Evolutionary conservation across 176 grass and related monocot genomes (phyloP).

Genomic region (Bolboschoenus planiculmis): DNA sequence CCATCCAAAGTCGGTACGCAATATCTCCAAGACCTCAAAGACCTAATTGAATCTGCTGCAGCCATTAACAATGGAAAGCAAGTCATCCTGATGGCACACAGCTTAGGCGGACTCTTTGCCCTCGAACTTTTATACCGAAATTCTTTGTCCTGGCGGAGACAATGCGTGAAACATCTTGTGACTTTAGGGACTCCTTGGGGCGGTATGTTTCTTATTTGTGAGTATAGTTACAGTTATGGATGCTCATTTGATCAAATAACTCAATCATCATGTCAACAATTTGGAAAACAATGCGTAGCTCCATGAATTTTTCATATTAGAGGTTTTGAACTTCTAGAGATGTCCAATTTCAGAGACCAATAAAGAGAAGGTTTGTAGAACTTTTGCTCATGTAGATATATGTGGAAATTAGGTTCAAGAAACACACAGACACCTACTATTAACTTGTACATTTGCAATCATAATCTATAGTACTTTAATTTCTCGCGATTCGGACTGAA

Average conservation of each 20-base stretch:
- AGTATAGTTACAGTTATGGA: too few relatives aligned
- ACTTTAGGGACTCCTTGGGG: constrained; percentile 66
- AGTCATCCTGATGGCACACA: constrained; percentile 69
- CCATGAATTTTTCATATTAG: neutral
- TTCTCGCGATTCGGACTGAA: neutral
- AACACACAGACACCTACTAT: neutral
- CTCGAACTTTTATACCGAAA: constrained; percentile 60
- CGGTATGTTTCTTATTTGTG: constrained; percentile 14
- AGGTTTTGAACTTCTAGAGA: neutral
- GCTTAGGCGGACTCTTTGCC: constrained; percentile 61
- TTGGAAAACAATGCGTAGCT: neutral
- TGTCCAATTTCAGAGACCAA: neutral
- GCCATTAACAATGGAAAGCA: constrained; percentile 37
- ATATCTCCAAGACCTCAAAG: constrained; percentile 47
- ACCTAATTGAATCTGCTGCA: constrained; percentile 49
- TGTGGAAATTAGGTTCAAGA: neutral
- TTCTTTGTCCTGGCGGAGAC: constrained; percentile 30
- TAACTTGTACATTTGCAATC: neutral
- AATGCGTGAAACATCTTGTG: constrained; percentile 49
- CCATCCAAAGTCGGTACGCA: constrained; percentile 40
- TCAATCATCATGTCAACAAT: neutral
- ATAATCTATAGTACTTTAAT: constrained; percentile 4
- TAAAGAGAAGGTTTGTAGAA: neutral
- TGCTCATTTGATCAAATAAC: neutral
- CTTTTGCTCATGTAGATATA: neutral